phyloP scores from a whole-genome alignment of 352 stramenopile species.

The Pythium rhizo-oryzae region DNA sequence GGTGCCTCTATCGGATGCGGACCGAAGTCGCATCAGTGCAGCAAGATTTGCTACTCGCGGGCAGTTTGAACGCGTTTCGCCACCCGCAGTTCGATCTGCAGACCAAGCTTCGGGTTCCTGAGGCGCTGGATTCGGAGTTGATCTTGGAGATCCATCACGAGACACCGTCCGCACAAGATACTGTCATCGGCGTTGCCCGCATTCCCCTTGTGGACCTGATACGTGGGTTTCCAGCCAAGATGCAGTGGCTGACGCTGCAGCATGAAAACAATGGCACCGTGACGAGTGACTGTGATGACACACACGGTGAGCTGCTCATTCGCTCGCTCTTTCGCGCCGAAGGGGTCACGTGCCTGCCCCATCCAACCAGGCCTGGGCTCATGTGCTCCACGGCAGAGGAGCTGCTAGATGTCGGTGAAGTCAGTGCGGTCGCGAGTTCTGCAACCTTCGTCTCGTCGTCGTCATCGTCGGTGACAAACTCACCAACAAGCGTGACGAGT shows the following conservation, averaged over 20 bases:
- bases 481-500: conserved; percentile 2
- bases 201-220: conserved; percentile 56
- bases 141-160: conserved; percentile 52
- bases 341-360: conserved; percentile 46
- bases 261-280: background rate
- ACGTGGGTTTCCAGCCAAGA: conserved; percentile 59
- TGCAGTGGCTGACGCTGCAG: conserved; percentile 56
- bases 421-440: background rate
- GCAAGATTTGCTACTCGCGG: conserved; percentile 48
- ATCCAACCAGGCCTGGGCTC: conserved; percentile 37
- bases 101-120: conserved; percentile 49
- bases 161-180: conserved; percentile 30
- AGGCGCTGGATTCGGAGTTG: conserved; percentile 42
- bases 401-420: conserved; percentile 33
- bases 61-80: conserved; percentile 45
- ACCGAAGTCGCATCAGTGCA: conserved; percentile 47
- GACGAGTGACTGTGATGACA: conserved; percentile 21
- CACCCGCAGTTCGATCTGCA: conserved; percentile 49
- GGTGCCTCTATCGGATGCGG: conserved; percentile 48
- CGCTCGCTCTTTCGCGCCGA: conserved; percentile 67
- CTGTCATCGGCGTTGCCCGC: conserved; percentile 34
- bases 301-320: conserved; percentile 45
- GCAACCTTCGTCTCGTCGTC: conserved; percentile 4
- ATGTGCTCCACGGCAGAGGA: conserved; percentile 46
- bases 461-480: conserved; percentile 2